A percentile compares a stretch with the other conserved stretches of the same genome.
Conservation (phyloP, 2,329 filamentous ascomycete species). For the Blumeria hordei region DNA sequence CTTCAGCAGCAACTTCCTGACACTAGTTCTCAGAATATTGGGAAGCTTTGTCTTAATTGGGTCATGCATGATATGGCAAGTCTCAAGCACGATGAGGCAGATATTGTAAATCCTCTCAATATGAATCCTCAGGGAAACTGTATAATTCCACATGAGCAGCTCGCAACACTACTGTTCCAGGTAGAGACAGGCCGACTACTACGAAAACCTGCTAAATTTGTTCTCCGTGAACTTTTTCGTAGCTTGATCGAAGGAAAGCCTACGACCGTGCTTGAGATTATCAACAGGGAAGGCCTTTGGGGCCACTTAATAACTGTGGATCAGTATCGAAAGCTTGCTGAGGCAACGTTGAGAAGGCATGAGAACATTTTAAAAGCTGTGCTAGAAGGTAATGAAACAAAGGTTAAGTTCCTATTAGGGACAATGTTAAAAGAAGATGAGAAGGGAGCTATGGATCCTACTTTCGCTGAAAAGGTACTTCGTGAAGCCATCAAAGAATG, state of each 20-base stretch:
- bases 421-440: conserved; percentile 39
- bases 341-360: conserved; percentile 25
- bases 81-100: conserved; percentile 25
- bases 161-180: conserved; percentile 22
- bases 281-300: conserved; percentile 29
- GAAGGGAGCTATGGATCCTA: conserved; percentile 36
- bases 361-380: conserved; percentile 32
- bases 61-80: conserved; percentile 55
- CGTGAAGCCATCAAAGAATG: conserved; percentile 20
- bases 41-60: conserved; percentile 34
- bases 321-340: conserved; percentile 30
- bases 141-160: conserved; percentile 8
- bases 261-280: conserved; percentile 23
- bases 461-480: conserved; percentile 29
- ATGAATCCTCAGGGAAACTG: conserved; percentile 10
- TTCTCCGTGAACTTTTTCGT: conserved; percentile 28
- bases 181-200: conserved; percentile 22
- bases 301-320: conserved; percentile 28
- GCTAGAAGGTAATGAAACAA: conserved; percentile 34
- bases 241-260: conserved; percentile 16
- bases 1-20: conserved; percentile 3
- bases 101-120: conserved; percentile 9
- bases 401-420: conserved; percentile 42
- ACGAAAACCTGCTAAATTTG: conserved; percentile 31
- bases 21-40: conserved; percentile 12